phyloP scores from a whole-genome alignment of 2,329 filamentous ascomycete genomes.

The Cladobotryum protrusum region DNA sequence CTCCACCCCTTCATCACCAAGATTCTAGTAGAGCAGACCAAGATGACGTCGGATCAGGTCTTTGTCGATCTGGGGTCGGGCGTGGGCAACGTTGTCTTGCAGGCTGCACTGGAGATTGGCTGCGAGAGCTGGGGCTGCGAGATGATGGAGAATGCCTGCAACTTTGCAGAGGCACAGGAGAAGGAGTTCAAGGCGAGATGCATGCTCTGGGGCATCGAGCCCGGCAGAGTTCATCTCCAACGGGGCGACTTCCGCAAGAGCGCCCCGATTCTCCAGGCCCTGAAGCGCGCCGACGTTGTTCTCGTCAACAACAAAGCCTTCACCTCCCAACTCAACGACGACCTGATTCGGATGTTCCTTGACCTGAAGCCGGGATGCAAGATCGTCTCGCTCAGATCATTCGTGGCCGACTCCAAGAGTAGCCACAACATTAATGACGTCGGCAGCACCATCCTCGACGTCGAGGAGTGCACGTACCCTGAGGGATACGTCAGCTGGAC shows the following conservation, averaged over 20 bases:
- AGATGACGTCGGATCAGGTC: constrained; percentile 73
- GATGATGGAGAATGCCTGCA: constrained; percentile 86
- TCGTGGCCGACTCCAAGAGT: constrained; percentile 74
- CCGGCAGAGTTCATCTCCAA: constrained; percentile 73
- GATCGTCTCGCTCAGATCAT: constrained; percentile 87
- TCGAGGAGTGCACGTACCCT: constrained; percentile 56
- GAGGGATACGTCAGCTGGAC: constrained; percentile 89
- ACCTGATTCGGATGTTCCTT: constrained; percentile 80
- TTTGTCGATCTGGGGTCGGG: constrained; percentile 95
- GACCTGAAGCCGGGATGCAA: constrained; percentile 87
- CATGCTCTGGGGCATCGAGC: constrained; percentile 78
- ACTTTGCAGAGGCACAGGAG: constrained; percentile 72
- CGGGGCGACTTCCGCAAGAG: constrained; percentile 79
- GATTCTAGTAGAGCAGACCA: constrained; percentile 69
- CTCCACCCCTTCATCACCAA: constrained; percentile 76
- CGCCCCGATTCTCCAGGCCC: constrained; percentile 59
- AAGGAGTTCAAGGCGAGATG: constrained; percentile 80
- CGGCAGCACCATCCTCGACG: constrained; percentile 72
- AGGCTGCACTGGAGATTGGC: constrained; percentile 87
- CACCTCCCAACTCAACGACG: constrained; percentile 77
- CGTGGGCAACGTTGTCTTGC: constrained; percentile 90
- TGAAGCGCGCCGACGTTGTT: constrained; percentile 87
- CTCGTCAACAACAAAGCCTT: constrained; percentile 98
- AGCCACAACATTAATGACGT: constrained; percentile 72
- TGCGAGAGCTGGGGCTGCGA: constrained; percentile 96